phyloP scores from a whole-genome alignment of 108 stramenopile species.

The Nitzschia sp. region DNA sequence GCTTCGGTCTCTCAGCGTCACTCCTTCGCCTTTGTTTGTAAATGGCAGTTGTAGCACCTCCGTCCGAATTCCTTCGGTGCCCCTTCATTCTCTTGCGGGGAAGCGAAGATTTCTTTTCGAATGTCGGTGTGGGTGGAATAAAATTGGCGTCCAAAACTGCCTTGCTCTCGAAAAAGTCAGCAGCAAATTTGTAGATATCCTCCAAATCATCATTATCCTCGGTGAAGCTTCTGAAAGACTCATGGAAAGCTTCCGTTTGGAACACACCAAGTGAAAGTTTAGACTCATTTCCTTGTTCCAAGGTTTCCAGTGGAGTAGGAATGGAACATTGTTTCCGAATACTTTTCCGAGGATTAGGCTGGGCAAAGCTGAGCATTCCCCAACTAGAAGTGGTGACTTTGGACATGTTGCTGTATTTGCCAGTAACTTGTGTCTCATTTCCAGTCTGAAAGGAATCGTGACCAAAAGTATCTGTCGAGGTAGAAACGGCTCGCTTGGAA shows the following conservation, averaged over 20 bases:
- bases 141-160: background rate
- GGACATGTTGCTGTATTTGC: background rate
- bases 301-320: constrained; percentile 5
- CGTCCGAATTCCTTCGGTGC: constrained; percentile 16
- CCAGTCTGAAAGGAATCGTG: constrained; percentile 7
- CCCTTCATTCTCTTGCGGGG: background rate
- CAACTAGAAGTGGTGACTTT: constrained; percentile 8
- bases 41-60: constrained; percentile 12
- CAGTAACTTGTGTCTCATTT: background rate
- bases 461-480: background rate
- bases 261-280: constrained; percentile 3
- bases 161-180: background rate
- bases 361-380: constrained; percentile 24
- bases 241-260: constrained; percentile 23
- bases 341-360: constrained; percentile 6
- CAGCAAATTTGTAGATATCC: constrained; percentile 4
- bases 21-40: background rate
- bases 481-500: too few relatives aligned
- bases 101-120: constrained; percentile 9
- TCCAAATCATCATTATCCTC: constrained; percentile 9
- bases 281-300: constrained; percentile 18
- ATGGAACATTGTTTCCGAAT: constrained; percentile 5
- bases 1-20: background rate
- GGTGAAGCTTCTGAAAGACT: constrained; percentile 4
- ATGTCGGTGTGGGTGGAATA: background rate